Evolutionary conservation across 768 basidiomycete genomes (phyloP), one percentile per base, ranked within the genome.

Genomic region (Rubroboletus satanas): DNA sequence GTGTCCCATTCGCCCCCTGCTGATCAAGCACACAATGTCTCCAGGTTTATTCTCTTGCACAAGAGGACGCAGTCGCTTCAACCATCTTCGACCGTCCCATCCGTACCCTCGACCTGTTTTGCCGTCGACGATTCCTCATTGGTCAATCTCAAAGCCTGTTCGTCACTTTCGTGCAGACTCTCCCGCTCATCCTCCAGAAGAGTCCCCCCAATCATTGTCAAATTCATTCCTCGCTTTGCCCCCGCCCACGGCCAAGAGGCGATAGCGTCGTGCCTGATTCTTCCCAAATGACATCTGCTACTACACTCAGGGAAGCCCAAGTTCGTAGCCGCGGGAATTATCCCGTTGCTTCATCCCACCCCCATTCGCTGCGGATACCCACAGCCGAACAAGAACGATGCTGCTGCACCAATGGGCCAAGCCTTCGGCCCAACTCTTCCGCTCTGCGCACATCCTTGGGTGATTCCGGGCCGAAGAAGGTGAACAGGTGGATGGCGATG

Each of bases 221-320:
- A 46, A 48, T 18, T 35, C 54, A 0, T 55, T 65, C n/a, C 69
- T 73, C 1, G 75, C 81, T 5, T 70, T 75, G 12, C 73, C 66
- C 66, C 7, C 63, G 64, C 7, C 66, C 79, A 18, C 79, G 85
- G 2, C 80, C 82, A 15, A 79, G 88, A 60, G 81, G 77, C 21
- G 73, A 75, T 42, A 86, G 85, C 67, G 61, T 76, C 56, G 78
- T 79, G 17, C 85, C 85, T 4, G 85, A 88, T 38, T 75, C 82
- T 6, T 83, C 84, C 2, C 88, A 88, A 57, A 80, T 87, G 50
- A 90, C 91, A 26, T 87, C 87, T 7, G 84, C 90, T 32, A 88
- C 87, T 32, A 88, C 87, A 3, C 90, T 91, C 66, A 81, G 86
- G 50, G 88, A 90, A 73, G 87, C 81, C n/a, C 86, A 88, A 52